Percentiles rank a stretch among this genome's conserved stretches.
Conservation (phyloP, 1,284 basidiomycete species). For the Ceratobasidium sp. region DNA sequence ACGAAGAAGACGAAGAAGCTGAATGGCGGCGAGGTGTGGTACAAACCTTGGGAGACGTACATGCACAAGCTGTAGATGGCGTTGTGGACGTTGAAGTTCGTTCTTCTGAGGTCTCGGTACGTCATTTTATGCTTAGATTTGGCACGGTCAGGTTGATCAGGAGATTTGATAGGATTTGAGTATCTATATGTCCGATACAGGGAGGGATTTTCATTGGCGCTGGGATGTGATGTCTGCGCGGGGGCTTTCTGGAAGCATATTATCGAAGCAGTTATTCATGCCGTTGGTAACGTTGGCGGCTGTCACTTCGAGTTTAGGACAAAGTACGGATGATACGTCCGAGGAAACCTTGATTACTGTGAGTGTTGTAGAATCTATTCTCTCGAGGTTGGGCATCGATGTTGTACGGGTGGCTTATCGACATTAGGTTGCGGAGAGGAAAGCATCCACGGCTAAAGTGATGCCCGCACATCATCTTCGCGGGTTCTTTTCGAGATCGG, state of each 20-base stretch:
- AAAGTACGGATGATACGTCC: conserved; percentile 6
- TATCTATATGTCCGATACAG: conserved; percentile 21
- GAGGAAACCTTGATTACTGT: conserved; percentile 27
- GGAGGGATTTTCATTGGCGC: conserved; percentile 35
- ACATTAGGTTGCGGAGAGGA: conserved; percentile 21
- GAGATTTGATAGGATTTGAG: conserved; percentile 11
- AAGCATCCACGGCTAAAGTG: conserved; percentile 32
- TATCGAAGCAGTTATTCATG: conserved; percentile 33
- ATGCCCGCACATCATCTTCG: conserved; percentile 35
- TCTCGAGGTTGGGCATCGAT: neutral
- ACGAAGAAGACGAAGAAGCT: conserved; percentile 33
- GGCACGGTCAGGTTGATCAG: neutral
- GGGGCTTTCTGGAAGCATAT: neutral
- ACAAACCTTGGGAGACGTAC: conserved; percentile 10
- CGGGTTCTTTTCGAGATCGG: conserved; percentile 25
- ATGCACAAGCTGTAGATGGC: conserved; percentile 11
- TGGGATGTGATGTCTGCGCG: conserved; percentile 40
- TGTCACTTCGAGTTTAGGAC: conserved; percentile 9
- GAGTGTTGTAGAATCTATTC: neutral
- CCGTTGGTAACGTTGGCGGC: conserved; percentile 32
- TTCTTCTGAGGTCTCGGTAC: conserved; percentile 18
- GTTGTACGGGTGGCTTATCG: no score
- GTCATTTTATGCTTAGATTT: neutral
- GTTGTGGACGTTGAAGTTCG: conserved; percentile 29
- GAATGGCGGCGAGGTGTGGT: conserved; percentile 39